These are phyloP conservation scores for Penicillium psychrofluorescens DNA, from an alignment of 495 filamentous ascomycete genomes.

Conservation along the genomic window DNA sequence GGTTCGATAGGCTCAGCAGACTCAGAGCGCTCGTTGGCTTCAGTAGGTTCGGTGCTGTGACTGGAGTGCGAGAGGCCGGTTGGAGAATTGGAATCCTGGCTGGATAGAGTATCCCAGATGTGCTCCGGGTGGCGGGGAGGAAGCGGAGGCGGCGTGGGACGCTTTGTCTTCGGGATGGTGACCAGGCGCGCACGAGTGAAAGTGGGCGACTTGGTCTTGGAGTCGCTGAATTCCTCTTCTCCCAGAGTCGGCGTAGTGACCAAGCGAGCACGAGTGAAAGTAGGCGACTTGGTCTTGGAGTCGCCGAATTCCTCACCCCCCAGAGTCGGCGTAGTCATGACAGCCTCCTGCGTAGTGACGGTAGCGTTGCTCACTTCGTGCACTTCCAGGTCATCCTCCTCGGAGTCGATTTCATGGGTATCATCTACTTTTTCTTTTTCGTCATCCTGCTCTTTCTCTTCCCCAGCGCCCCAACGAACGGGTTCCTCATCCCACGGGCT, in stretches of 20 bases:
- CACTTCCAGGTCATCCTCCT: constrained; percentile 35
- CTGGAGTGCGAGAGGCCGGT: constrained; percentile 16
- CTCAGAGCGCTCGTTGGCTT: constrained; percentile 3
- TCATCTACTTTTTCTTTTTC: constrained; percentile 8
- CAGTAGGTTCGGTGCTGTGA: constrained; percentile 15
- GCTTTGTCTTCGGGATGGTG: constrained; percentile 55
- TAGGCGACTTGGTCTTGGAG: constrained; percentile 35
- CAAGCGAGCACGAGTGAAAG: constrained; percentile 54
- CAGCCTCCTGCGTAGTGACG: constrained; percentile 40
- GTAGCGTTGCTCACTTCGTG: constrained; percentile 36
- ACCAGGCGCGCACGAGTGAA: constrained; percentile 60
- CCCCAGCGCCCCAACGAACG: constrained; percentile 23
- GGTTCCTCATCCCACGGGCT: constrained; percentile 19
- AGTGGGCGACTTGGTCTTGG: constrained; percentile 35
- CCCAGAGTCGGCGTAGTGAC: constrained; percentile 52
- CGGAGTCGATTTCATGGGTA: constrained; percentile 9
- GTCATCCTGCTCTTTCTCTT: not conserved
- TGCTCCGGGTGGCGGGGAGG: constrained; percentile 55
- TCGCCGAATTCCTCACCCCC: constrained; percentile 34
- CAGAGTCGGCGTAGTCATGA: constrained; percentile 46
- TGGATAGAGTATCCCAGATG: constrained; percentile 14
- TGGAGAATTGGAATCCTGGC: not conserved
- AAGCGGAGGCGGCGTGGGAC: constrained; percentile 58
- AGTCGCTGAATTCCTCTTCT: constrained; percentile 32
- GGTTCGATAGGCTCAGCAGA: constrained; percentile 5